These are phyloP conservation scores for Starmerella stellata DNA, from an alignment of 805 yeast genomes.

Conservation along the genomic window DNA sequence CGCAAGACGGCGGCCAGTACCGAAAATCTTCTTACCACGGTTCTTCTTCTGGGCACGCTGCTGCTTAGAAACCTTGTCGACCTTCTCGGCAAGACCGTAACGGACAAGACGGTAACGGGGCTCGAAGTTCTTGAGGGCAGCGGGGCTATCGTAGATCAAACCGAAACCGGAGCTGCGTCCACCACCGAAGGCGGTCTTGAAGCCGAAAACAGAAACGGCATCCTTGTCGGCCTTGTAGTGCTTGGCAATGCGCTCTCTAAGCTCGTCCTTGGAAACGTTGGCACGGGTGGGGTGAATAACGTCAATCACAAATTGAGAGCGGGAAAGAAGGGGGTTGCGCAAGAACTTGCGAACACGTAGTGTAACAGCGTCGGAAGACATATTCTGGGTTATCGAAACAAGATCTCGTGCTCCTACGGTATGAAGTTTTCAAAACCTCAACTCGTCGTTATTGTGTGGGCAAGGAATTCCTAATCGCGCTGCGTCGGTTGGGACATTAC, in stretches of 20 bases:
- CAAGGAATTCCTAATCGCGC: background rate
- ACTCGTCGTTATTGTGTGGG: background rate
- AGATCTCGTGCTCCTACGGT: background rate
- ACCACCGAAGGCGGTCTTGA: slow-evolving; percentile 99
- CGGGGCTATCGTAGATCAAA: slow-evolving; percentile 92
- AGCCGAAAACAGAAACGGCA: slow-evolving; percentile 92
- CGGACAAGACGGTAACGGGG: slow-evolving; percentile 98
- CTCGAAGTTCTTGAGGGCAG: slow-evolving; percentile 96
- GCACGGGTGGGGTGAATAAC: slow-evolving; percentile 99
- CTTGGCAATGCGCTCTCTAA: slow-evolving; percentile 82
- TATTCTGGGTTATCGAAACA: background rate
- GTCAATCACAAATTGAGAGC: slow-evolving; percentile 99
- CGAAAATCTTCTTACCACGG: slow-evolving; percentile 96
- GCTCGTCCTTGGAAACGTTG: slow-evolving; percentile 97
- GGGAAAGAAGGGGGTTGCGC: slow-evolving; percentile 96
- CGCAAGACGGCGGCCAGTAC: slow-evolving; percentile 92
- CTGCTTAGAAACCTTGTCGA: slow-evolving; percentile 96
- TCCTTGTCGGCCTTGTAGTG: slow-evolving; percentile 84
- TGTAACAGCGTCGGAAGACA: slow-evolving; percentile 93
- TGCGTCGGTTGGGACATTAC: background rate
- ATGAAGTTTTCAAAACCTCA: background rate
- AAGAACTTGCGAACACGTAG: slow-evolving; percentile 99
- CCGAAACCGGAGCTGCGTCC: slow-evolving; percentile 99
- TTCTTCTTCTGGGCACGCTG: slow-evolving; percentile 99
- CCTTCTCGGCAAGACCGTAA: slow-evolving; percentile 92